Conservation (phyloP, 306 rosid genomes). For the Castanea crenata region DNA sequence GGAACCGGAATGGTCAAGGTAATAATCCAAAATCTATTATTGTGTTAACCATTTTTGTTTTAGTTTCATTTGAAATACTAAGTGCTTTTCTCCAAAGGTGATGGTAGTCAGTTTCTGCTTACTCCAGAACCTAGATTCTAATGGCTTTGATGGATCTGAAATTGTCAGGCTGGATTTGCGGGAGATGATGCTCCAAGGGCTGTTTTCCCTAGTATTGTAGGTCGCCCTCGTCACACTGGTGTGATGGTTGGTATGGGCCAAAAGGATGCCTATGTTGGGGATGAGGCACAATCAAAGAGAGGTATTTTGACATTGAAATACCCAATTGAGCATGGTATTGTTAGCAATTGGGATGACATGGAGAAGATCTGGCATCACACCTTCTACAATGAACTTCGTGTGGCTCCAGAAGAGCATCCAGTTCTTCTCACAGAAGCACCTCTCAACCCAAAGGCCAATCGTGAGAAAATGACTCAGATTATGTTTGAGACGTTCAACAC, state of each 20-base stretch:
- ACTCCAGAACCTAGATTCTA: background rate
- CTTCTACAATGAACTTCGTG: conserved; percentile 53
- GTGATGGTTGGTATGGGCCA: conserved; percentile 99
- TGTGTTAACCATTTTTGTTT: background rate
- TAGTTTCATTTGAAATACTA: background rate
- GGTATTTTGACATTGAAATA: conserved; percentile 47
- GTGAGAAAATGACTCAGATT: conserved; percentile 95
- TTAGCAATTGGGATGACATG: conserved; percentile 94
- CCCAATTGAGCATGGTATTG: conserved; percentile 96
- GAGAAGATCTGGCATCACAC: too few species aligned
- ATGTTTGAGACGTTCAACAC: conserved; percentile 97
- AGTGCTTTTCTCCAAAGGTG: background rate
- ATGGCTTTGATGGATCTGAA: background rate
- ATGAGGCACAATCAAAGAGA: conserved; percentile 81
- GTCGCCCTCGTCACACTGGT: conserved; percentile 96
- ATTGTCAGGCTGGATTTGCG: conserved; percentile 87
- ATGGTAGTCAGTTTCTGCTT: background rate
- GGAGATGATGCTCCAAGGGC: conserved; percentile 99
- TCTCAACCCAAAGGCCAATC: conserved; percentile 92
- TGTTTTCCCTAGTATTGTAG: conserved; percentile 95
- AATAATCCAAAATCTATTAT: conserved; percentile 21
- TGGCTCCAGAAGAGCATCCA: conserved; percentile 97
- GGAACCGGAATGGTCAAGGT: conserved; percentile 99
- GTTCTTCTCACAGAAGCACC: conserved; percentile 99
- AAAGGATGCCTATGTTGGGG: conserved; percentile 96